Percentiles rank a stretch among this genome's conserved stretches.
phyloP scores from a whole-genome alignment of 345 rosid genomes.

The Eucalyptus camaldulensis region DNA sequence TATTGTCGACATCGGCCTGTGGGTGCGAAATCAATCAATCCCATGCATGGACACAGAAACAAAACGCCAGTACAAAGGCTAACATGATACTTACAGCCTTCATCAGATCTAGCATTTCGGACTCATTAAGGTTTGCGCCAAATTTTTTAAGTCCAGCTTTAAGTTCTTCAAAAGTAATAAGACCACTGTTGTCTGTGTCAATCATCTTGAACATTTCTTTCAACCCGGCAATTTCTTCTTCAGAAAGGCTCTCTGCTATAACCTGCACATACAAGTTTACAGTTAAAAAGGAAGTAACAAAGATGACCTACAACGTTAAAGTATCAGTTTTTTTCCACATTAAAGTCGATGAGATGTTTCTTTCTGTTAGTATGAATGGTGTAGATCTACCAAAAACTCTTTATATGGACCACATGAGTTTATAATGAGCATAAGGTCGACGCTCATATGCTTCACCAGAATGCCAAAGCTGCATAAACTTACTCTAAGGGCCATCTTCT shows the following conservation, averaged over 20 bases:
- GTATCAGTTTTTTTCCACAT: background rate
- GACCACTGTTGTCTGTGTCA: conserved; percentile 66
- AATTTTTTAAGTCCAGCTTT: conserved; percentile 53
- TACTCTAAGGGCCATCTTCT: conserved; percentile 80
- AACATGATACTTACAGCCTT: conserved; percentile 37
- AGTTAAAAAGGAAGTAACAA: background rate
- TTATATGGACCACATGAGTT: background rate
- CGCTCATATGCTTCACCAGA: background rate
- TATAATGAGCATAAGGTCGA: background rate
- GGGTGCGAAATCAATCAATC: background rate
- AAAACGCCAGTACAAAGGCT: background rate
- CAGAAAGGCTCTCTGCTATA: conserved; percentile 62
- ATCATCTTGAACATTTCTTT: conserved; percentile 60
- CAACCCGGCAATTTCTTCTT: conserved; percentile 69
- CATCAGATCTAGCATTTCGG: conserved; percentile 60
- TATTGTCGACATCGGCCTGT: conserved; percentile 69
- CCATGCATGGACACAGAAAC: background rate
- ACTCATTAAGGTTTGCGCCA: conserved; percentile 49
- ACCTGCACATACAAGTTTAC: conserved; percentile 16
- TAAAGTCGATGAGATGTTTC: background rate
- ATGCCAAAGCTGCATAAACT: background rate
- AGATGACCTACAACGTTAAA: background rate
- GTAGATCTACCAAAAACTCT: background rate
- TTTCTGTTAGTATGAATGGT: background rate
- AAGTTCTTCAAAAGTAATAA: conserved; percentile 70